A percentile compares a stretch with the other conserved stretches of the same genome.
These are phyloP conservation scores for Salmacisia buchloeana DNA, from an alignment of 1,284 basidiomycete species.

Conservation along the genomic window DNA sequence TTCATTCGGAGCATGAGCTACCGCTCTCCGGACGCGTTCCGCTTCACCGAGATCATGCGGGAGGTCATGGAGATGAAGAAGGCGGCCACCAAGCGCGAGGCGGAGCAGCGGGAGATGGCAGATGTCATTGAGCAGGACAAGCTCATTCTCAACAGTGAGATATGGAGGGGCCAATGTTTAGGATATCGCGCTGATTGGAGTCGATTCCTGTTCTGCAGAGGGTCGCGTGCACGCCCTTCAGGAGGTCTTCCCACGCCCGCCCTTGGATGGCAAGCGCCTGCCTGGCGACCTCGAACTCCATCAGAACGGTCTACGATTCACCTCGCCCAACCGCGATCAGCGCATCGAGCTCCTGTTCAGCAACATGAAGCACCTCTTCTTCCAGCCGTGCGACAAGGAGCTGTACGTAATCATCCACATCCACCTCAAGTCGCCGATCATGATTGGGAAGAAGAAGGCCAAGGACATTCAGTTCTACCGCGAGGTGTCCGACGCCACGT, in stretches of 20 bases:
- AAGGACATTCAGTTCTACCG: slow-evolving; percentile 98
- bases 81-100: slow-evolving; percentile 90
- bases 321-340: slow-evolving; percentile 60
- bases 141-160: slow-evolving; percentile 77
- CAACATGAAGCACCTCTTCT: slow-evolving; percentile 98
- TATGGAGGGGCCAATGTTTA: slow-evolving; percentile 10
- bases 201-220: slow-evolving; percentile 25
- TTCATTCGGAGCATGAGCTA: slow-evolving; percentile 95
- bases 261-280: slow-evolving; percentile 78
- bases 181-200: no score
- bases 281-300: slow-evolving; percentile 97
- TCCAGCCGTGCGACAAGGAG: slow-evolving; percentile 97
- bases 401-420: slow-evolving; percentile 89
- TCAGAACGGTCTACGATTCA: slow-evolving; percentile 90
- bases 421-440: slow-evolving; percentile 90
- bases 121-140: slow-evolving; percentile 94
- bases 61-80: slow-evolving; percentile 95
- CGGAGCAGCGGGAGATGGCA: slow-evolving; percentile 95
- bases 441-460: slow-evolving; percentile 98
- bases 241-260: slow-evolving; percentile 89
- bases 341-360: slow-evolving; percentile 66
- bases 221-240: slow-evolving; percentile 58
- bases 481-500: slow-evolving; percentile 94
- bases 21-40: slow-evolving; percentile 79
- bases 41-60: slow-evolving; percentile 81